Base-by-base conservation (phyloP, 176 grass and related monocot genomes). In the Avena insularis region DNA sequence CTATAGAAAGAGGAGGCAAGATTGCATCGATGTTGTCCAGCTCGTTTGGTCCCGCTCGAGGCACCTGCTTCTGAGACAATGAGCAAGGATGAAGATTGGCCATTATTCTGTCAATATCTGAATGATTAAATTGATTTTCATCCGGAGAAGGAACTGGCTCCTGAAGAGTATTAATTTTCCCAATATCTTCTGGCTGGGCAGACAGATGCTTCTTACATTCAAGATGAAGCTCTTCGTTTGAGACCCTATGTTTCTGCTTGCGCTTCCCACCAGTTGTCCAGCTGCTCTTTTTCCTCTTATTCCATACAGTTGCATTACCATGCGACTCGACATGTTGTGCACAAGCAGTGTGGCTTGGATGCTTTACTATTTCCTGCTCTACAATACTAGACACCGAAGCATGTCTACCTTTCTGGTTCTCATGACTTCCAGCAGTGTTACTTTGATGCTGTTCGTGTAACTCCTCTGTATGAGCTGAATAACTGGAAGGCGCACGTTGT, bases 91-190 rank as follows among this genome's bases (percentile, higher is more conserved):
- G 63, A 25, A 85, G 8, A 15, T 54, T 89, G 77, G 33, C 19
- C 38, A 74, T 80, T 51, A 85, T 80, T 85, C 69, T 75, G 45
- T 85, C 77, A 66, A 75, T 47, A 67, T 66, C 77, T 80, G 75
- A 23, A 75, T 19, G 82, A 80, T 49, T 59, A 85, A 45, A 75
- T 48, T 56, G 68, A 85, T 75, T 55, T 85, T 89, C 66, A 85
- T 67, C 15, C 8, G 77, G 78, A 47, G 69, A 80, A 89, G 57
- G 40, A 85, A 14, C 40, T 80, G 35, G 19, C 33, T 86, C 59
- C 70, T 86, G 33, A 51, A 77, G 57, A 68, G 36, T 62, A 68
- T 76, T 72, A 36, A 17, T 58, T 25, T 74, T 56, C 20, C 66
- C 63, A 59, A 25, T 49, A 74, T 47, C 12, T 81, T 65, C 47